Percentiles rank a stretch among this genome's conserved stretches.
Evolutionary conservation across 805 yeast species (phyloP).

Genomic region (Diddensiella caesifluorescens): DNA sequence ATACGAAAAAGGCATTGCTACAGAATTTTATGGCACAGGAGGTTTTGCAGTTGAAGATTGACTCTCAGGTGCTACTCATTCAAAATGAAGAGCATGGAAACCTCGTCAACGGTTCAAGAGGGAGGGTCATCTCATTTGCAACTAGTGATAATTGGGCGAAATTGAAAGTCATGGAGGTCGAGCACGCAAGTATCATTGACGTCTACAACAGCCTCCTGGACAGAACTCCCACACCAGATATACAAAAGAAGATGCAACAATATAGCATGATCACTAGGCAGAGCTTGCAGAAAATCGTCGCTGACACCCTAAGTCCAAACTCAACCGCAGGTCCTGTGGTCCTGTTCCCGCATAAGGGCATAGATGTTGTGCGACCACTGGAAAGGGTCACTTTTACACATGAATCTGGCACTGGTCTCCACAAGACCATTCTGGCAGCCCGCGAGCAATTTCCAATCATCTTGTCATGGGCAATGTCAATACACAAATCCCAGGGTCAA

Average conservation of each 20-base stretch:
- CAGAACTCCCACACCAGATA: not conserved
- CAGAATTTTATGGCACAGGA: constrained; percentile 65
- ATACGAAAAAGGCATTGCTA: constrained; percentile 39
- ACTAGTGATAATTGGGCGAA: constrained; percentile 11
- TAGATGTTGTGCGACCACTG: no score
- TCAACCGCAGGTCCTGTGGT: no score
- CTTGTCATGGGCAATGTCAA: constrained; percentile 91
- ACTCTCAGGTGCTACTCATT: constrained; percentile 89
- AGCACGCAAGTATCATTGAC: constrained; percentile 10
- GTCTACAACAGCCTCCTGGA: constrained; percentile 22
- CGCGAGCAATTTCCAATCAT: constrained; percentile 79
- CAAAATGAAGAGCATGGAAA: constrained; percentile 55
- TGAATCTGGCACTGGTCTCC: no score
- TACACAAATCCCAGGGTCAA: constrained; percentile 95
- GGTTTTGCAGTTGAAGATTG: constrained; percentile 58
- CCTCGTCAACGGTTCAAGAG: constrained; percentile 87
- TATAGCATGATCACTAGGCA: no score
- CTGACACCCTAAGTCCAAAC: no score
- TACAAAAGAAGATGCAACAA: not conserved
- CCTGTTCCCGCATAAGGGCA: no score
- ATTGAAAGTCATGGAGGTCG: not conserved
- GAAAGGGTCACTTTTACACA: no score
- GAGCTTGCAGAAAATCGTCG: no score
- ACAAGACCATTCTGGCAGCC: constrained; percentile 55
- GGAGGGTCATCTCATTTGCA: constrained; percentile 57